Evolutionary conservation across 129 eudicot species (phyloP).

Genomic region (Mikania micrantha): DNA sequence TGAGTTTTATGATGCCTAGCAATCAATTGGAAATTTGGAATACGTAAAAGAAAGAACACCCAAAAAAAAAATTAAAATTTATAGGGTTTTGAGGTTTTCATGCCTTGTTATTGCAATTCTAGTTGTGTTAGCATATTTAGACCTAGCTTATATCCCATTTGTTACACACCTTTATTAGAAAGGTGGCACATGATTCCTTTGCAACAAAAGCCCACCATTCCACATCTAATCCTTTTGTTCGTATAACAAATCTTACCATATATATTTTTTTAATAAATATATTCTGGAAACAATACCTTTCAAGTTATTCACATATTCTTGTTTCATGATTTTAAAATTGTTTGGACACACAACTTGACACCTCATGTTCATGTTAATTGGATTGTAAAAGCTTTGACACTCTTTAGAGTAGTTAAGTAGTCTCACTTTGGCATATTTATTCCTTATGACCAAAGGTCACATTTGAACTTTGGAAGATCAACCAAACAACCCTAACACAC

Average conservation of each 20-base stretch:
- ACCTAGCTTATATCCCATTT: constrained; percentile 26
- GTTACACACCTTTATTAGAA: constrained; percentile 19
- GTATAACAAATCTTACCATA: constrained; percentile 20
- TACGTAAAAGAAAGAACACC: too few species aligned
- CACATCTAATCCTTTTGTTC: constrained; percentile 22
- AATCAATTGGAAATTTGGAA: neutral
- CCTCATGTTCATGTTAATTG: neutral
- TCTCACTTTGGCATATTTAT: neutral
- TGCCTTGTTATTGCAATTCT: neutral
- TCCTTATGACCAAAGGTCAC: neutral
- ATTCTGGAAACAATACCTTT: constrained; percentile 13
- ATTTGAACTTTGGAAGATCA: neutral
- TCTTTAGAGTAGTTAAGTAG: neutral
- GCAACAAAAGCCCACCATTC: constrained; percentile 32
- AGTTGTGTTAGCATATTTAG: constrained; percentile 19
- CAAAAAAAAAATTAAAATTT: too few species aligned
- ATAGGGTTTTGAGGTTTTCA: too few species aligned
- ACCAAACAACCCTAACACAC: neutral
- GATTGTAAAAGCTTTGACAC: neutral
- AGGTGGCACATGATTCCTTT: constrained; percentile 39
- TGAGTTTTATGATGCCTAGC: neutral
- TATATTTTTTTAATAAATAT: neutral
- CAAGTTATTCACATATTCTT: neutral
- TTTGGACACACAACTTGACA: neutral
- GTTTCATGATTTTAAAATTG: neutral